A percentile compares a stretch with the other conserved stretches of the same genome.
These are phyloP conservation scores for Nitzschia sp. DNA, from an alignment of 108 stramenopile genomes.

Conservation along the genomic window DNA sequence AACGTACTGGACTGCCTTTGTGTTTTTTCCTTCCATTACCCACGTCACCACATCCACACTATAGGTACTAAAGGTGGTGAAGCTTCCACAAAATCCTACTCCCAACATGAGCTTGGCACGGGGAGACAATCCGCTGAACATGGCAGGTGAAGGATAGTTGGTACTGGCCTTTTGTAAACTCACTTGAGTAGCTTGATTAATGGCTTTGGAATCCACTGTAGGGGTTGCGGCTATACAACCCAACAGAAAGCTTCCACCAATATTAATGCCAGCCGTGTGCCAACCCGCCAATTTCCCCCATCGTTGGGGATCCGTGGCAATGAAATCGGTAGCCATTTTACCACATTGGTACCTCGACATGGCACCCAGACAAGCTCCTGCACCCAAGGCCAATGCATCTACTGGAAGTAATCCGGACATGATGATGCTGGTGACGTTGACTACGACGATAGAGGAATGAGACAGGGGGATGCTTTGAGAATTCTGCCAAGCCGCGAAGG, in stretches of 20 bases:
- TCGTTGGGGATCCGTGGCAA: constrained; percentile 56
- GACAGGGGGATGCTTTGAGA: not conserved
- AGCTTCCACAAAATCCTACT: constrained; percentile 75
- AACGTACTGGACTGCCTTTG: constrained; percentile 55
- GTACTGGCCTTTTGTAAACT: not conserved
- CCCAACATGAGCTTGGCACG: constrained; percentile 61
- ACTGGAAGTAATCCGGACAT: constrained; percentile 43
- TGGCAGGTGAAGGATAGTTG: not conserved
- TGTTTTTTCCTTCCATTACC: constrained; percentile 49
- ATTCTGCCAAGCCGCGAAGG: not conserved
- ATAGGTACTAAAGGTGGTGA: constrained; percentile 78
- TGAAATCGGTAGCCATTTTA: constrained; percentile 50
- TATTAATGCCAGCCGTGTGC: constrained; percentile 80
- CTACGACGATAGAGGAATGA: constrained; percentile 34
- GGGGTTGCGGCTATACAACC: constrained; percentile 58
- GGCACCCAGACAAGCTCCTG: constrained; percentile 69
- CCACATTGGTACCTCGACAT: constrained; percentile 65
- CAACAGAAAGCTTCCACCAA: constrained; percentile 64
- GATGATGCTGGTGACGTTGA: constrained; percentile 20
- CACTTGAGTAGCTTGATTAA: constrained; percentile 13
- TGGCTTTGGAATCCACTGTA: constrained; percentile 4
- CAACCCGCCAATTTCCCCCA: constrained; percentile 35
- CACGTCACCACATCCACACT: constrained; percentile 67
- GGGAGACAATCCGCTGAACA: constrained; percentile 46
- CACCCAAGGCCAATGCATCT: constrained; percentile 59